Conservation (phyloP, 305 asterid genomes). For the Andrographis paniculata region DNA sequence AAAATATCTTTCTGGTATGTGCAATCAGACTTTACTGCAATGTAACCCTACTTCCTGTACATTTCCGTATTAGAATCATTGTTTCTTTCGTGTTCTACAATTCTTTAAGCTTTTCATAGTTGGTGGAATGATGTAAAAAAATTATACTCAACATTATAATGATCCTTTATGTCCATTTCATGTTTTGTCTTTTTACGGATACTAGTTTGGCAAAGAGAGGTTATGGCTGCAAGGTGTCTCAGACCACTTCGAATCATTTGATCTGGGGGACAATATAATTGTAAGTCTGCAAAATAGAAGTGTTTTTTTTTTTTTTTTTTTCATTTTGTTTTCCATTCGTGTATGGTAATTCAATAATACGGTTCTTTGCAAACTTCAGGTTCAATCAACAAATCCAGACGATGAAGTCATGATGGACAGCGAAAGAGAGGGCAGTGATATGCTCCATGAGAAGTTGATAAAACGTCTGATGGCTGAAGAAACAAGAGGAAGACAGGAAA, state of each 20-base stretch:
- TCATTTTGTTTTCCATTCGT: no score
- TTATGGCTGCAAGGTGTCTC: slow-evolving; percentile 91
- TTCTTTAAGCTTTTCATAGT: no score
- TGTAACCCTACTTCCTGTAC: no score
- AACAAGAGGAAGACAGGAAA: slow-evolving; percentile 67
- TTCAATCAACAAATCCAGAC: slow-evolving; percentile 44
- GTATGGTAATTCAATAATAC: no score
- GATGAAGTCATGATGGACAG: slow-evolving; percentile 79
- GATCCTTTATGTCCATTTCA: slow-evolving; percentile 13
- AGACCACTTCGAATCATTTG: slow-evolving; percentile 72
- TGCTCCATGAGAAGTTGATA: slow-evolving; percentile 87
- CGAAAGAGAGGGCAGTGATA: slow-evolving; percentile 90
- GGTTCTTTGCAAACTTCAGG: slow-evolving; percentile 40
- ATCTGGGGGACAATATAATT: slow-evolving; percentile 64
- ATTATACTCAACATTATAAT: neutral
- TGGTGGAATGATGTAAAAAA: no score
- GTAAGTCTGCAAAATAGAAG: slow-evolving; percentile 47
- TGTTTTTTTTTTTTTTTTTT: slow-evolving; percentile 2
- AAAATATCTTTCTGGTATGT: slow-evolving; percentile 52
- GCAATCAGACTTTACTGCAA: no score
- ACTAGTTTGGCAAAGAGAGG: slow-evolving; percentile 58
- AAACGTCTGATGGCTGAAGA: slow-evolving; percentile 81
- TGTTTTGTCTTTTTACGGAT: neutral
- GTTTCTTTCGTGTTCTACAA: slow-evolving; percentile 17
- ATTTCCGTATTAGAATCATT: no score